phyloP scores from a whole-genome alignment of 2,329 filamentous ascomycete genomes.

The Xylariaceae sp. region DNA sequence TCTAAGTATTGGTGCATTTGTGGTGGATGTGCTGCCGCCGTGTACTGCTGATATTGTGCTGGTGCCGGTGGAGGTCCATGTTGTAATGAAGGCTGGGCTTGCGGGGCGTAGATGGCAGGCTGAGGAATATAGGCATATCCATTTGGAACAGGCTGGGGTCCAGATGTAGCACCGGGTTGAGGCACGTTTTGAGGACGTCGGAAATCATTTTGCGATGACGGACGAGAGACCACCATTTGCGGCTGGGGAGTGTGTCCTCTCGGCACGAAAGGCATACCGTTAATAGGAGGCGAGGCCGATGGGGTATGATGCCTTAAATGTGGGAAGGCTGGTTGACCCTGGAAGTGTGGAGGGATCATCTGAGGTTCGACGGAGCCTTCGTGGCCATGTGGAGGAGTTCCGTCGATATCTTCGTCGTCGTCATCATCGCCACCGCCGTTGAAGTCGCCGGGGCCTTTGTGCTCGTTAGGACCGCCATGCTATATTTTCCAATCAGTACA shows the following conservation, averaged over 20 bases:
- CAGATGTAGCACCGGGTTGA: conserved; percentile 65
- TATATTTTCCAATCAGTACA: conserved; percentile 48
- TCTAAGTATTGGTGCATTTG: conserved; percentile 76
- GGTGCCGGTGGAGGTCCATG: conserved; percentile 45
- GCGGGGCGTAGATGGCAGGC: conserved; percentile 82
- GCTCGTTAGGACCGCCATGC: conserved; percentile 93
- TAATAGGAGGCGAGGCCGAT: conserved; percentile 89
- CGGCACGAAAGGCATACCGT: conserved; percentile 73
- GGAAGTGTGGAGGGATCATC: conserved; percentile 74
- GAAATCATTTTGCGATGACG: conserved; percentile 80
- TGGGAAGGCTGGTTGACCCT: conserved; percentile 73
- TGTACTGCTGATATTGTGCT: conserved; percentile 46
- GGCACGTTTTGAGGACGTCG: conserved; percentile 78
- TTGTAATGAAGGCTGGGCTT: conserved; percentile 52
- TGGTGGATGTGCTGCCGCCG: conserved; percentile 48
- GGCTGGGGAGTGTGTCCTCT: conserved; percentile 85
- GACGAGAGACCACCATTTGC: conserved; percentile 73
- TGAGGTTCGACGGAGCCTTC: conserved; percentile 55
- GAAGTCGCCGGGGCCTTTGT: conserved; percentile 94
- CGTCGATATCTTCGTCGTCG: conserved; percentile 77
- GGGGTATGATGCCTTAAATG: conserved; percentile 84
- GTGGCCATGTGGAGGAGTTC: conserved; percentile 74
- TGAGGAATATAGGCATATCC: conserved; percentile 87
- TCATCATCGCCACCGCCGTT: conserved; percentile 87
- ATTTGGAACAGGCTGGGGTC: conserved; percentile 65